Evolutionary conservation across 306 rosid genomes (phyloP), one percentile per base, ranked within the genome.

Genomic region (Trichosanthes cucumerina): DNA sequence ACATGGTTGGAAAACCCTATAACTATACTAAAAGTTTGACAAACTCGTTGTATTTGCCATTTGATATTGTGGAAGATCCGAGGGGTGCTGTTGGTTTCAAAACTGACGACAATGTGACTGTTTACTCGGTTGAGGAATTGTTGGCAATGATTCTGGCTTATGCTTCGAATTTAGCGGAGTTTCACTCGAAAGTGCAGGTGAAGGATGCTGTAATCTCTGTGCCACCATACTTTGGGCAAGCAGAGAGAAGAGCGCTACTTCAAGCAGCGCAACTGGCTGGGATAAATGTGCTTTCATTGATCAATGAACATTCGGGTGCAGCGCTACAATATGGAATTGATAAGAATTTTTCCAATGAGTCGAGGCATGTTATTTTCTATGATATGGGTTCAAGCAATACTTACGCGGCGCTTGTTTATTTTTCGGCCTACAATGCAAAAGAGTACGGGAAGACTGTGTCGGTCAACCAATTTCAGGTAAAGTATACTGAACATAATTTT

Each of bases 281-380:
- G 62, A 76, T 95, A 79, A 91, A 90, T 73, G 97, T 91, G 41
- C 93, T 95, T 50, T 88, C 99, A 21, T 74, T 95, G 89, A 84
- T 90, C 56, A 92, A 95, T 74, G 99, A 92, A 85, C 90, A 95
- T 82, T 92, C 97, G 4, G 99, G 99, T 19, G 99, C 99, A 1
- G 99, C 99, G 23, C 81, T 95, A 82, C 99, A 95, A 84, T 95
- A 95, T 80, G 99, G 99, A 56, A 95, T 95, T 31, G 99, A 92
- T 79, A 95, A 95, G 87, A 93, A 95, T 83, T 95, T 95, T 79
- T 86, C 97, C 0, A 95, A 95, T 54, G 96, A 77, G 77, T 85
- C 99, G 0, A 87, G 93, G 80, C 92, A 92, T 84, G 97, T 95
- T 31, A 84, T 95, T 50, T 91, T 95, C 86, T 95, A 95, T 19